A percentile compares a stretch with the other conserved stretches of the same genome.
Conservation (phyloP, 2,329 filamentous ascomycete species). For the Intubia oerlemansii region DNA sequence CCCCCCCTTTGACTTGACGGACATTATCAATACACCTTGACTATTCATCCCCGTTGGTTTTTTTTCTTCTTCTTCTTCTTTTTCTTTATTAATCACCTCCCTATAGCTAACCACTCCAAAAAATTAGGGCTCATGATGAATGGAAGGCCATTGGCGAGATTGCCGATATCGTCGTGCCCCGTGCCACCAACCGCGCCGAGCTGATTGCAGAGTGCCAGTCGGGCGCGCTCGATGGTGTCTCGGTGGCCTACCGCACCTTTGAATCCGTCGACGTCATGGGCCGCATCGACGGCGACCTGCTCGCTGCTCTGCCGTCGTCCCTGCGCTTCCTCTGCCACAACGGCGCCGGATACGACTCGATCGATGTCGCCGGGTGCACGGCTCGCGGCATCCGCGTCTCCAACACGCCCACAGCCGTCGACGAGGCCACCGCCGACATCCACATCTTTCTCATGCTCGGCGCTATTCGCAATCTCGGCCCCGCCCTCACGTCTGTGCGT, state of each 20-base stretch:
- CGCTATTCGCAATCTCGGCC: constrained; percentile 52
- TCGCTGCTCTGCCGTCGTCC: constrained; percentile 30
- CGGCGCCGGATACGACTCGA: constrained; percentile 68
- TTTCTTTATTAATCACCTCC: too few species aligned
- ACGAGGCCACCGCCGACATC: constrained; percentile 66
- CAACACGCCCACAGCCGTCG: constrained; percentile 62
- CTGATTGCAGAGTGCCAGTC: constrained; percentile 7
- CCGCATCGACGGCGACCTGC: constrained; percentile 46
- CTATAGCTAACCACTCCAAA: too few species aligned
- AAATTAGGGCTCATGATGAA: constrained; percentile 35
- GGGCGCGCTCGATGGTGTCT: constrained; percentile 6
- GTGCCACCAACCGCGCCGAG: constrained; percentile 4
- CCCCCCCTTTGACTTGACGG: too few species aligned
- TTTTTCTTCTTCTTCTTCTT: neutral
- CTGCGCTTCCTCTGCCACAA: constrained; percentile 39
- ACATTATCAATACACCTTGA: too few species aligned
- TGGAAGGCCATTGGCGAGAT: constrained; percentile 40
- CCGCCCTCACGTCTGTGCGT: constrained; percentile 42
- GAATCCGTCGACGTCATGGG: constrained; percentile 43
- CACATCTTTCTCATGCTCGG: constrained; percentile 67
- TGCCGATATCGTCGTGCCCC: constrained; percentile 36
- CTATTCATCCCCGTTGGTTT: too few species aligned
- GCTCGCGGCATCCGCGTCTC: constrained; percentile 46
- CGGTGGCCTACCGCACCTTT: constrained; percentile 37
- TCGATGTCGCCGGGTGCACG: constrained; percentile 54